Base-by-base conservation (phyloP, 768 basidiomycete genomes). In the Lactarius psammicola region DNA sequence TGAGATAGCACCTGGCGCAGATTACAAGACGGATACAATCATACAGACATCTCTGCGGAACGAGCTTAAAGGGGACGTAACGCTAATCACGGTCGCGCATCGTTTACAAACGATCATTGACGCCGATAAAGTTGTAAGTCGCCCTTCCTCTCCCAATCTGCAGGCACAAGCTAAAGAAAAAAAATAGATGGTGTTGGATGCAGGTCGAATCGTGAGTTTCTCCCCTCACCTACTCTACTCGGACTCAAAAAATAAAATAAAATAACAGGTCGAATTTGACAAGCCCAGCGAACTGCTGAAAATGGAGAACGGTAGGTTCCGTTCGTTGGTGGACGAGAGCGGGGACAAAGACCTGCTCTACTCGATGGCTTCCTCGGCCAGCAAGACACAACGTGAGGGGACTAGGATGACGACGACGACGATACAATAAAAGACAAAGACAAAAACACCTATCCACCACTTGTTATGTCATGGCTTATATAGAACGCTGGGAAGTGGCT, bases 41-140 rank as follows among this genome's bases (percentile, higher is more conserved):
- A 86, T 88, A 64, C 87, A 88, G 72, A 74, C 75, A 6, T 83
- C 84, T 1, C 80, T 88, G 60, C 78, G 85, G 13, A 76, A 77
- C 31, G 79, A 79, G 66, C 71, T 84, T 10, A 74, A 72, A 15
- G 72, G 73, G 30, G 80, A 76, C 56, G 78, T 79, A 0, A 87
- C 86, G 0, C 74, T 87, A 30, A 75, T 87, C 33, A 86, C 84
- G 23, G 79, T 88, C 46, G 86, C 86, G 1, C 85, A 87, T 72
- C 79, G 86, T n/a, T 71, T 84, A 11, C 79, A 80, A 63, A 87
- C 82, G 8, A 82, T 87, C 66, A 85, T 85, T 77, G 85, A 86
- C 61, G 82, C 84, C 4, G 85, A 87, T 72, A 82, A 83, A 68
- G 83, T 87, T 55, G 78, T 86, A 64, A 61, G 73, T 69, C 15